These are phyloP conservation scores for Entomortierella chlamydospora DNA, from an alignment of 192 early-diverging fungal species.

Conservation along the genomic window DNA sequence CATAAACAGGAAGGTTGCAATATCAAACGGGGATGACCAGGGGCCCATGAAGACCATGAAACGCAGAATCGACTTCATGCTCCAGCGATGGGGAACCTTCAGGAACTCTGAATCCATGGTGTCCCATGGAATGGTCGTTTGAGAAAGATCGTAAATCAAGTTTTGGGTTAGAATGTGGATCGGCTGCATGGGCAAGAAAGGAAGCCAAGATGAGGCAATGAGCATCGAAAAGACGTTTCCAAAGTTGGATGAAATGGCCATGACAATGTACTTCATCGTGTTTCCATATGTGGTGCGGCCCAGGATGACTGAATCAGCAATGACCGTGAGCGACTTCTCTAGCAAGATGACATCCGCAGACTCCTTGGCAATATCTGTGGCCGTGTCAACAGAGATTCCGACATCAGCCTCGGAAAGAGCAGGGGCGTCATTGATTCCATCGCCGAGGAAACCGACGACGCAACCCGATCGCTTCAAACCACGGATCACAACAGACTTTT, in stretches of 20 bases:
- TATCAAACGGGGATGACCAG: constrained; percentile 59
- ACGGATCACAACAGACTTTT: constrained; percentile 57
- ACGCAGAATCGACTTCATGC: constrained; percentile 48
- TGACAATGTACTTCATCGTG: constrained; percentile 66
- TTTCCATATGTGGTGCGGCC: constrained; percentile 64
- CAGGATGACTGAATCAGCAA: constrained; percentile 51
- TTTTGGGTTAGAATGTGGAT: constrained; percentile 61
- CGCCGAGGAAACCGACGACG: constrained; percentile 63
- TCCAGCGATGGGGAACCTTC: constrained; percentile 57
- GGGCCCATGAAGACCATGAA: constrained; percentile 67
- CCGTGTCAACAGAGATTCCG: constrained; percentile 64
- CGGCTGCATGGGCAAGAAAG: constrained; percentile 62
- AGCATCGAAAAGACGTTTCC: constrained; percentile 67
- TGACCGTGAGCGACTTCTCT: constrained; percentile 59
- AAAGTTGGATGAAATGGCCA: constrained; percentile 68
- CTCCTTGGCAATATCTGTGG: constrained; percentile 65
- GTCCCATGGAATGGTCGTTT: constrained; percentile 63
- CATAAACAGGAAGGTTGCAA: constrained; percentile 56
- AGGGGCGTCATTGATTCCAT: constrained; percentile 68
- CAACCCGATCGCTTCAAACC: constrained; percentile 51
- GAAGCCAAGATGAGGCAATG: constrained; percentile 62
- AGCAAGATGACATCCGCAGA: constrained; percentile 64
- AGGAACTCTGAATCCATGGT: constrained; percentile 61
- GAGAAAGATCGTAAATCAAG: constrained; percentile 64
- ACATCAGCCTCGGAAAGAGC: constrained; percentile 62